These are phyloP conservation scores for Cyclanthera cordifolia DNA, from an alignment of 306 rosid species.

Conservation along the genomic window DNA sequence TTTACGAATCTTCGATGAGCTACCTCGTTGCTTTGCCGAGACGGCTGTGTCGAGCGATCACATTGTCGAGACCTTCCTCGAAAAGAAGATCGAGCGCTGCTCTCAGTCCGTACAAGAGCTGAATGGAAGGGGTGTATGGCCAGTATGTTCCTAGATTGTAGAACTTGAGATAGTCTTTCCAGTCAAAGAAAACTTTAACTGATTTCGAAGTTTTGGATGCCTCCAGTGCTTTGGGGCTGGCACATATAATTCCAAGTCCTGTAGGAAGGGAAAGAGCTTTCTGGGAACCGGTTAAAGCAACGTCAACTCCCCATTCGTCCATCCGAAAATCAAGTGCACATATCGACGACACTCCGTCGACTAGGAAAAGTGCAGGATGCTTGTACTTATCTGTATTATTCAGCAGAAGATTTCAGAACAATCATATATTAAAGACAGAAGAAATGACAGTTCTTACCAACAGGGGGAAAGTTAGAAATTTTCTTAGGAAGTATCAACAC, in stretches of 20 bases:
- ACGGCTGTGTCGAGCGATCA: slow-evolving; percentile 72
- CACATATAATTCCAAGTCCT: slow-evolving; percentile 82
- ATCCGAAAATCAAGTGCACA: slow-evolving; percentile 96
- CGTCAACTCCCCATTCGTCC: slow-evolving; percentile 99
- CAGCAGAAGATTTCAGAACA: slow-evolving; percentile 11
- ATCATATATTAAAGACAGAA: neutral
- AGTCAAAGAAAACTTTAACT: slow-evolving; percentile 84
- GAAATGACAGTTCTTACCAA: neutral
- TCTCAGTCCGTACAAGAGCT: slow-evolving; percentile 69
- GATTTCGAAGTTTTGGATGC: slow-evolving; percentile 75
- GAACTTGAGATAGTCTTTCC: slow-evolving; percentile 89
- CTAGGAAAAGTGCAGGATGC: slow-evolving; percentile 90
- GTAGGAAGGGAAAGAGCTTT: slow-evolving; percentile 99
- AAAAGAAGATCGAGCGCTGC: slow-evolving; percentile 75
- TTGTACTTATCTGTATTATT: slow-evolving; percentile 52
- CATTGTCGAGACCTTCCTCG: slow-evolving; percentile 95
- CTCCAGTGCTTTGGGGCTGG: slow-evolving; percentile 85
- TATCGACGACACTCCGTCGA: slow-evolving; percentile 94
- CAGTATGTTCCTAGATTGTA: slow-evolving; percentile 81
- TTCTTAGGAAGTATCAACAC: too few species aligned
- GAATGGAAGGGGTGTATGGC: slow-evolving; percentile 99
- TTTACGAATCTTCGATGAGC: neutral
- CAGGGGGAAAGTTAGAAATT: neutral
- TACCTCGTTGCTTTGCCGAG: slow-evolving; percentile 88
- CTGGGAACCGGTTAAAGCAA: slow-evolving; percentile 95